A percentile compares a stretch with the other conserved stretches of the same genome.
These are phyloP conservation scores for Abortiporus biennis DNA, from an alignment of 1,284 basidiomycete species.

Conservation along the genomic window DNA sequence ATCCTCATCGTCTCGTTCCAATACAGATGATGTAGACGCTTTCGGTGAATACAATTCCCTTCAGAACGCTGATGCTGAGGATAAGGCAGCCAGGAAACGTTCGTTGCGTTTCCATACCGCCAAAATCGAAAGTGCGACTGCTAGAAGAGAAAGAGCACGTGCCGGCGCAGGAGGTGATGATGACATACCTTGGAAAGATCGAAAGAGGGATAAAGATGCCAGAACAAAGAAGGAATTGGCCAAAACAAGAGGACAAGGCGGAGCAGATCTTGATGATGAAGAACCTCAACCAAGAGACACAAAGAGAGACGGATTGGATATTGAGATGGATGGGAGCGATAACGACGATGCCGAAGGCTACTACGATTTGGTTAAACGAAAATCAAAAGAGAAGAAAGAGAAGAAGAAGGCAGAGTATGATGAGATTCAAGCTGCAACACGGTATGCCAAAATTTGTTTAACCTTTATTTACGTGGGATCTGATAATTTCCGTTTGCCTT, in stretches of 20 bases:
- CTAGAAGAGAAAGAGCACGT: constrained; percentile 66
- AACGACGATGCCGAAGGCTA: constrained; percentile 51
- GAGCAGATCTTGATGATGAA: constrained; percentile 61
- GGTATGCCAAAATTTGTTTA: too few species aligned
- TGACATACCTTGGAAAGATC: constrained; percentile 78
- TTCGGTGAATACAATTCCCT: constrained; percentile 76
- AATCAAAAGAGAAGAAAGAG: constrained; percentile 66
- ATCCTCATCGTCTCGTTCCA: constrained; percentile 7
- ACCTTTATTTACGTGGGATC: too few species aligned
- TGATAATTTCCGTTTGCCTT: neutral
- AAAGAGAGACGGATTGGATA: constrained; percentile 32
- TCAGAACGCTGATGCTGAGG: constrained; percentile 64
- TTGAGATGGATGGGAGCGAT: constrained; percentile 29
- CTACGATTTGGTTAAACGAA: constrained; percentile 81
- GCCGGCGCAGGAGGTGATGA: constrained; percentile 73
- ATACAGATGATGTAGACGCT: too few species aligned
- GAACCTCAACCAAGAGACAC: constrained; percentile 37
- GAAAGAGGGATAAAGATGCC: constrained; percentile 53
- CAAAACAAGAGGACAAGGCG: constrained; percentile 43
- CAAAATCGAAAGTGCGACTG: constrained; percentile 70
- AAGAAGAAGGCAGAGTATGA: constrained; percentile 82
- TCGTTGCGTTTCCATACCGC: constrained; percentile 85
- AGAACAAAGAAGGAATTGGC: constrained; percentile 42
- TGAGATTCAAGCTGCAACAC: constrained; percentile 48
- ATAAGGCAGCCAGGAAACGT: constrained; percentile 77